phyloP scores from a whole-genome alignment of 169 alveolate species.

The Ichthyophthirius multifiliis region DNA sequence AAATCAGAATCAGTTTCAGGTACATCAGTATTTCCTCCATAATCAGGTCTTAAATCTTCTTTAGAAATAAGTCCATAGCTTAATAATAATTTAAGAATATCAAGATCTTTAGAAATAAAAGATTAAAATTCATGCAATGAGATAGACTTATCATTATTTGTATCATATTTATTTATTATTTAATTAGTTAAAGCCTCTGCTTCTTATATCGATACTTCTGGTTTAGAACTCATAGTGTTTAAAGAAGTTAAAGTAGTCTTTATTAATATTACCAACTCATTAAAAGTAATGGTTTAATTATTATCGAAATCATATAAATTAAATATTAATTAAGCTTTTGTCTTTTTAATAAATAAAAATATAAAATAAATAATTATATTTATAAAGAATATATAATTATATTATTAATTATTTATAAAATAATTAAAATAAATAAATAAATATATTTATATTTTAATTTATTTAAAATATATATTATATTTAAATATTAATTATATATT shows the following conservation, averaged over 20 bases:
- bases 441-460: neutral
- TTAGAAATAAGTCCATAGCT: constrained; percentile 25
- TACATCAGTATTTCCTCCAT: constrained; percentile 36
- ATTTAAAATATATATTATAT: neutral
- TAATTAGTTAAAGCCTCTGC: constrained; percentile 55
- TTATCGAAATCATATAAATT: constrained; percentile 73
- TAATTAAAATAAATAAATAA: neutral
- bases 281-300: constrained; percentile 53
- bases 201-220: constrained; percentile 41
- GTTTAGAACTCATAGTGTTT: constrained; percentile 44
- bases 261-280: constrained; percentile 54
- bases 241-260: constrained; percentile 51
- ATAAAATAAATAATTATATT: neutral
- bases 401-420: neutral
- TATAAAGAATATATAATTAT: neutral
- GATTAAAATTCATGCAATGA: constrained; percentile 29
- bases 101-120: constrained; percentile 26
- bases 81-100: constrained; percentile 15
- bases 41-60: constrained; percentile 44
- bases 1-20: constrained; percentile 60
- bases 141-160: constrained; percentile 39
- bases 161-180: constrained; percentile 22
- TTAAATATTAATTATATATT: neutral
- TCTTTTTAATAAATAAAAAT: constrained; percentile 25
- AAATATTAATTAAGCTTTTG: constrained; percentile 57